Evolutionary conservation across 139 green algal species (phyloP).

Genomic region (Pleodorina starrii): DNA sequence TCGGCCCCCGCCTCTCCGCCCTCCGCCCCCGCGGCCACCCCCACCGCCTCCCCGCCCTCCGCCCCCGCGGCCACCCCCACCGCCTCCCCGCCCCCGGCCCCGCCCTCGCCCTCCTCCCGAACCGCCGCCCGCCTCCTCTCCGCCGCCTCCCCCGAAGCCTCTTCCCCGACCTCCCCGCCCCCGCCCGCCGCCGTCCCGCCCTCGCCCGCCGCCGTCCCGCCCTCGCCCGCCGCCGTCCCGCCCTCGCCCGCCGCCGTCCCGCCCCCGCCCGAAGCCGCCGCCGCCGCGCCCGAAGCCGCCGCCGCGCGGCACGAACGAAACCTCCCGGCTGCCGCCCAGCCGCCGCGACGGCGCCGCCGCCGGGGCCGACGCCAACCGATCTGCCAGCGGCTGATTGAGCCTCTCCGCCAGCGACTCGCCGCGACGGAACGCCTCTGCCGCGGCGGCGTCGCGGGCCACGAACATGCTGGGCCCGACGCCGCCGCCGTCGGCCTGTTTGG

Average conservation of each 20-base stretch:
- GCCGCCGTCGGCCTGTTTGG: neutral
- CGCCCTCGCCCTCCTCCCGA: no score
- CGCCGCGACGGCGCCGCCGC: conserved; percentile 31
- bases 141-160: neutral
- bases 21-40: neutral
- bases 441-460: conserved; percentile 74
- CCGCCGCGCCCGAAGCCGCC: conserved; percentile 29
- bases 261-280: conserved; percentile 5
- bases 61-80: conserved; percentile 6
- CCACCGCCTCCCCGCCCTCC: conserved; percentile 5
- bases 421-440: conserved; percentile 76
- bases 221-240: conserved; percentile 21
- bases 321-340: conserved; percentile 75
- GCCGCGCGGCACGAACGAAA: conserved; percentile 73
- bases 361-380: conserved; percentile 54
- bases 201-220: neutral
- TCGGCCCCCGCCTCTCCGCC: neutral
- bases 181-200: neutral
- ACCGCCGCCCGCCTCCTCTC: no score
- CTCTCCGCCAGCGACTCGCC: conserved; percentile 63
- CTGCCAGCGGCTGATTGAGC: conserved; percentile 73
- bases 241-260: conserved; percentile 25
- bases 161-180: neutral
- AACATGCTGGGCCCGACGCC: conserved; percentile 75
- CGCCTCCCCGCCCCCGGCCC: conserved; percentile 8